Conservation (phyloP, 1,139 yeast genomes). For the Hemisphaericaspora subhashii region DNA sequence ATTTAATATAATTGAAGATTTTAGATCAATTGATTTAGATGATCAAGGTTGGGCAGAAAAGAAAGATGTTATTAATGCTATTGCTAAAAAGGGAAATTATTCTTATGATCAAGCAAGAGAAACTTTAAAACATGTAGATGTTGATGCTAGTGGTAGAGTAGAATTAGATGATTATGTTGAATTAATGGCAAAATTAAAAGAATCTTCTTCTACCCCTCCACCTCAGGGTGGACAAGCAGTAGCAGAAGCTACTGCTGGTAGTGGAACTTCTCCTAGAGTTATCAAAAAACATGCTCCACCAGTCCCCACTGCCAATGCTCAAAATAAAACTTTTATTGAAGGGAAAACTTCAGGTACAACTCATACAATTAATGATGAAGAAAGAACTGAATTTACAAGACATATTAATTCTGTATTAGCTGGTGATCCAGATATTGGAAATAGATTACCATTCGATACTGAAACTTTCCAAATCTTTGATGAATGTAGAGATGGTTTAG, state of each 20-base stretch:
- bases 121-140: slow-evolving; percentile 83
- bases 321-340: slow-evolving; percentile 79
- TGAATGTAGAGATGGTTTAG: slow-evolving; percentile 94
- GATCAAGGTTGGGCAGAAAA: slow-evolving; percentile 97
- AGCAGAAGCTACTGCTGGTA: slow-evolving; percentile 22
- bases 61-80: slow-evolving; percentile 82
- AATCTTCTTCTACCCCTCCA: slow-evolving; percentile 29
- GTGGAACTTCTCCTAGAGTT: slow-evolving; percentile 23
- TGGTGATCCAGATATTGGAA: slow-evolving; percentile 88
- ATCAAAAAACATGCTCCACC: slow-evolving; percentile 27
- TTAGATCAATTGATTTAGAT: slow-evolving; percentile 74
- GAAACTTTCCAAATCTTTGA: slow-evolving; percentile 95
- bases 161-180: slow-evolving; percentile 96
- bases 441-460: slow-evolving; percentile 86
- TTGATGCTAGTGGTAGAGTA: slow-evolving; percentile 95
- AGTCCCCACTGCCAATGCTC: slow-evolving; percentile 49
- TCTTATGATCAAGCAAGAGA: slow-evolving; percentile 92
- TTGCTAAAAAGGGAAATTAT: slow-evolving; percentile 76
- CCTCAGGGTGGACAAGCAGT: slow-evolving; percentile 14
- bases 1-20: slow-evolving; percentile 77
- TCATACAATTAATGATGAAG: slow-evolving; percentile 96
- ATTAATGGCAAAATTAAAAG: slow-evolving; percentile 70
- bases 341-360: slow-evolving; percentile 86
- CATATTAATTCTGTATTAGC: slow-evolving; percentile 90
- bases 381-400: slow-evolving; percentile 90